Conservation (phyloP, 2,329 filamentous ascomycete species). For the Beauveria brongniartii region DNA sequence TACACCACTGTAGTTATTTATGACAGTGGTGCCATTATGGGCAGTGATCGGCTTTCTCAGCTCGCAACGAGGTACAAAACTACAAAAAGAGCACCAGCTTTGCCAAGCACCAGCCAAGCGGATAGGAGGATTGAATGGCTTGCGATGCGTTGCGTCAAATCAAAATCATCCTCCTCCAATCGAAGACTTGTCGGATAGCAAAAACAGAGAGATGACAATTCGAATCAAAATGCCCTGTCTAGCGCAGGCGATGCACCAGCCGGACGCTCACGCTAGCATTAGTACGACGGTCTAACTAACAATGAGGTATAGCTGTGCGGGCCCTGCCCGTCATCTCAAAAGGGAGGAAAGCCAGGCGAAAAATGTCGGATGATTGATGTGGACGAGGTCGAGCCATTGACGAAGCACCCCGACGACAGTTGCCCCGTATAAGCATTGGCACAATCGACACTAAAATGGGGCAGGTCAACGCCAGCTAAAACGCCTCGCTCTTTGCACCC, state of each 20-base stretch:
- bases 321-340: slow-evolving; percentile 7
- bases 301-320: background rate
- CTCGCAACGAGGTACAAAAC: background rate
- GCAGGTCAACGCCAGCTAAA: background rate
- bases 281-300: background rate
- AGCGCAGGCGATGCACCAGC: slow-evolving; percentile 2
- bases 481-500: background rate
- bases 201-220: slow-evolving; percentile 10
- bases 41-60: background rate
- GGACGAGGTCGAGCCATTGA: background rate
- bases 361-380: background rate
- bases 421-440: background rate
- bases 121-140: background rate
- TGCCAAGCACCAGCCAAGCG: background rate
- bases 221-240: background rate
- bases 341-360: background rate
- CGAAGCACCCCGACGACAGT: too few relatives aligned
- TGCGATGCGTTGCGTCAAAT: background rate
- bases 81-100: background rate
- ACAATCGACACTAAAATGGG: background rate
- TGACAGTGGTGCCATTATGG: background rate
- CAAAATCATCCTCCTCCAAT: background rate
- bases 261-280: background rate
- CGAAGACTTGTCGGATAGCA: background rate
- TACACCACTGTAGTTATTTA: background rate